These are phyloP conservation scores for Phytopythium litorale DNA, from an alignment of 352 stramenopile species.

Conservation along the genomic window DNA sequence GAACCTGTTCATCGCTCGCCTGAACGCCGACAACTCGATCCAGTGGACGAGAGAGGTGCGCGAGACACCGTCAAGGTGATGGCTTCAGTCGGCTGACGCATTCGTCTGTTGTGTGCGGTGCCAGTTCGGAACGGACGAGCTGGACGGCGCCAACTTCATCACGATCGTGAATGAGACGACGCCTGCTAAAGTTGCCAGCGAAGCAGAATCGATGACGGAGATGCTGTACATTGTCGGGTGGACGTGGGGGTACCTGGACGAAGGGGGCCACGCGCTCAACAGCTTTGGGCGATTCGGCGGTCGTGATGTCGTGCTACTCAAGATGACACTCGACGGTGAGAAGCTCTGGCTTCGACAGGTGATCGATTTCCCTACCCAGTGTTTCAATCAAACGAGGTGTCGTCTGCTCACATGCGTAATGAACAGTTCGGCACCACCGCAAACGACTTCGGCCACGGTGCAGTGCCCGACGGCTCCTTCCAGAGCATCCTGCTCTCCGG, in stretches of 20 bases:
- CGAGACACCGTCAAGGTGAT: background rate
- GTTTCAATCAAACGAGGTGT: too few relatives aligned
- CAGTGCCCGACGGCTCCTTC: constrained; percentile 39
- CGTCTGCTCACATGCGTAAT: background rate
- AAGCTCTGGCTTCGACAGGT: constrained; percentile 73
- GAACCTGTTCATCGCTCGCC: constrained; percentile 49
- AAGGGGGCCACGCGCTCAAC: constrained; percentile 63
- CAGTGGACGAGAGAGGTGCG: constrained; percentile 51
- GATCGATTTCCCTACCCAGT: background rate
- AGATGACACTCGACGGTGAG: constrained; percentile 37
- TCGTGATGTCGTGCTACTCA: constrained; percentile 63
- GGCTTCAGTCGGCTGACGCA: background rate
- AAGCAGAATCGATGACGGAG: constrained; percentile 11
- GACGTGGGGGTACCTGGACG: constrained; percentile 72
- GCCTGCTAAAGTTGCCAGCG: background rate
- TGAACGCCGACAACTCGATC: constrained; percentile 41
- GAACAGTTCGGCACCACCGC: constrained; percentile 55
- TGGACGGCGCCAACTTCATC: constrained; percentile 50
- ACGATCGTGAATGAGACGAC: constrained; percentile 45
- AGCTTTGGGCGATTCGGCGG: constrained; percentile 65
- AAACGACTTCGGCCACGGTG: constrained; percentile 60
- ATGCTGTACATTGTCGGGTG: constrained; percentile 60
- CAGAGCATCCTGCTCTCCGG: constrained; percentile 54
- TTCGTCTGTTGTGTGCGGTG: background rate
- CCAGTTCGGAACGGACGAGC: constrained; percentile 50